Conservation (phyloP, 495 filamentous ascomycete species). For the Neurospora terricola region DNA sequence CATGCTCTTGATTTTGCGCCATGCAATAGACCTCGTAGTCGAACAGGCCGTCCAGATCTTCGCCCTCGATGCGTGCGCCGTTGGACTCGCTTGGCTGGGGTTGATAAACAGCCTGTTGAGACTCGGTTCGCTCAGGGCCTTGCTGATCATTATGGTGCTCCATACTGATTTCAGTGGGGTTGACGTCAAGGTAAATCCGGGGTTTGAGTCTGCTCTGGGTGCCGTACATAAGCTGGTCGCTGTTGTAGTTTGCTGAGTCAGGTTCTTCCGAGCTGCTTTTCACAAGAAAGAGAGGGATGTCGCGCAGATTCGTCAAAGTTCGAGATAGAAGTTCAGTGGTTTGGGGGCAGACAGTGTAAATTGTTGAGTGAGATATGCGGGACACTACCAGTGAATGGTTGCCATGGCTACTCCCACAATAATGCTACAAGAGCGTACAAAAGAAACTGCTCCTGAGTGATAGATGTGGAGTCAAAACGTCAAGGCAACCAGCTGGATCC, state of each 20-base stretch:
- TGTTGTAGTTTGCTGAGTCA: neutral
- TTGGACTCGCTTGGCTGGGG: neutral
- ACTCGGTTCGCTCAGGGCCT: neutral
- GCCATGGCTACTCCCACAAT: neutral
- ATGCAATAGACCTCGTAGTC: neutral
- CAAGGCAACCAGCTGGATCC: neutral
- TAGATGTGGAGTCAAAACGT: neutral
- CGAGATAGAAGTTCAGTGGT: neutral
- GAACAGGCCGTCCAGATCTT: neutral
- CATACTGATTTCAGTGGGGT: neutral
- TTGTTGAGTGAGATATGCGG: neutral
- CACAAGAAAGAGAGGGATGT: neutral
- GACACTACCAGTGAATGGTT: neutral
- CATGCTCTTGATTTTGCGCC: neutral
- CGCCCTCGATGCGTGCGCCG: neutral
- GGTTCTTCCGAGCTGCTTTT: neutral
- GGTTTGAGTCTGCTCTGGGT: neutral
- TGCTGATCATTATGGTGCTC: neutral
- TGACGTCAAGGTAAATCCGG: too few relatives aligned
- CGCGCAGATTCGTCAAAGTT: neutral
- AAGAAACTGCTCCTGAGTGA: neutral
- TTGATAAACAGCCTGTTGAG: neutral
- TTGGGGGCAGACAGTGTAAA: too few relatives aligned
- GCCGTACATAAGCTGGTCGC: neutral
- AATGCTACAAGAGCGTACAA: neutral